phyloP scores from a whole-genome alignment of 2,329 filamentous ascomycete species.

The Penicillium concentricum region DNA sequence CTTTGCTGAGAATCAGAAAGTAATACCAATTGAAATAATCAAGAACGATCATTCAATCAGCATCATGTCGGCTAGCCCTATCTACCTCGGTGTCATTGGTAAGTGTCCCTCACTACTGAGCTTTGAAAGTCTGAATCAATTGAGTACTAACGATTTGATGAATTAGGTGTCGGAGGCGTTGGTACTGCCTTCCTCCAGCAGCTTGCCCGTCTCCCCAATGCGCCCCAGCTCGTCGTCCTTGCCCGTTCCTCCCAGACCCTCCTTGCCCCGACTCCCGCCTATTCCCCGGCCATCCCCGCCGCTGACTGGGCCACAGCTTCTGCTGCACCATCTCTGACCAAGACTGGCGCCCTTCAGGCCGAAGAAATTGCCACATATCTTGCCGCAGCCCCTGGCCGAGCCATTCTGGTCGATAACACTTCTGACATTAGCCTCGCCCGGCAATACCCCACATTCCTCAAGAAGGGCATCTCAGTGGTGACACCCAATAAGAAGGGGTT shows the following conservation, averaged over 20 bases:
- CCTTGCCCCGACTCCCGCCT: constrained; percentile 67
- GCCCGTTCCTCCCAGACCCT: constrained; percentile 81
- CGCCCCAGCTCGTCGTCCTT: constrained; percentile 77
- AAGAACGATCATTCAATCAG: constrained; percentile 3
- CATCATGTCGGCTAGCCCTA: constrained; percentile 32
- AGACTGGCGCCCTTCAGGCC: constrained; percentile 54
- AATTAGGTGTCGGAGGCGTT: constrained; percentile 81
- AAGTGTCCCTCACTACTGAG: constrained; percentile 14
- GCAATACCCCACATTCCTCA: constrained; percentile 76
- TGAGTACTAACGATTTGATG: constrained; percentile 3
- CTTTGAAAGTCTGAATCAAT: background rate
- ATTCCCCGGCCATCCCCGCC: constrained; percentile 61
- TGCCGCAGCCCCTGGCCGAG: constrained; percentile 70
- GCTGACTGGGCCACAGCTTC: constrained; percentile 57
- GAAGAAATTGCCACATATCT: constrained; percentile 76
- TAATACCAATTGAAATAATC: background rate
- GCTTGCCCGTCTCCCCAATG: constrained; percentile 67
- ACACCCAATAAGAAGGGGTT: constrained; percentile 99
- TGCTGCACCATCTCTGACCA: constrained; percentile 60
- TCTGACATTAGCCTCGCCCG: constrained; percentile 83
- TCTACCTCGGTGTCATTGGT: constrained; percentile 47
- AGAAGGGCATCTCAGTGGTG: constrained; percentile 81
- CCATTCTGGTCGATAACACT: constrained; percentile 92
- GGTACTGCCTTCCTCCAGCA: constrained; percentile 88
- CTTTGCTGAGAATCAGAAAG: constrained; percentile 14